Evolutionary conservation across 2,329 filamentous ascomycete genomes (phyloP), one percentile per base, ranked within the genome.

Genomic region (Ceratocystis alfenasii): DNA sequence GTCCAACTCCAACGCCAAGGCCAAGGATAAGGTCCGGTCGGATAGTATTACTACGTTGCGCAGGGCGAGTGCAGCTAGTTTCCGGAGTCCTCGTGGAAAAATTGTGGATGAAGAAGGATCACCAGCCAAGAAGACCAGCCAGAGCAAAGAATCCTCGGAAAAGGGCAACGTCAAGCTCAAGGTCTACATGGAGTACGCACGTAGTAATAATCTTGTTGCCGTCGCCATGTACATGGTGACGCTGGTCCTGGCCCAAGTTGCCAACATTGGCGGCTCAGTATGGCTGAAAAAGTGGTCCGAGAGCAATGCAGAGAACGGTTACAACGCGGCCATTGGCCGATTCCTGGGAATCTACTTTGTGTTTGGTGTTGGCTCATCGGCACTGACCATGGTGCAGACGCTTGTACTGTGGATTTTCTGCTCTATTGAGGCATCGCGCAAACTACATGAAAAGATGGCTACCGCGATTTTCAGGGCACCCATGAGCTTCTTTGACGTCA

Each of bases 401-500:
- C 78, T 99, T 70, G 91, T 99, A 69, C 80, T 99, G 33, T 99
- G 94, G 94, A 97, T 99, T 70, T 97, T 99, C 78, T 99, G 95
- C 78, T 97, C 94, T 3, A 99, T 99, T 69, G 94, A 99, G 83
- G 94, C 94, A 63, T 96, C 93, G 22, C 85, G 94, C 69, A 99
- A 97, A 78, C 81, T 99, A 66, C 94, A 99, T 74, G 94, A 97
- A 77, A 83, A 90, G 69, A 97, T 99, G 94, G 93, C 93, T 55
- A 94, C 88, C 72, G 91, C 94, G 20, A 96, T 97, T 71, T 99
- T 99, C 81, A 84, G 94, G 70, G 95, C 91, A 46, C 95, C 94
- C 65, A 99, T 99, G 94, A 94, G 86, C 71, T 99, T 99, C 78
- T 99, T 99, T 71, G 95, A 99, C 74, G 96, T 92, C 0, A 99